Evolutionary conservation across 768 basidiomycete genomes (phyloP).

Genomic region (Hypholoma sublateritium): DNA sequence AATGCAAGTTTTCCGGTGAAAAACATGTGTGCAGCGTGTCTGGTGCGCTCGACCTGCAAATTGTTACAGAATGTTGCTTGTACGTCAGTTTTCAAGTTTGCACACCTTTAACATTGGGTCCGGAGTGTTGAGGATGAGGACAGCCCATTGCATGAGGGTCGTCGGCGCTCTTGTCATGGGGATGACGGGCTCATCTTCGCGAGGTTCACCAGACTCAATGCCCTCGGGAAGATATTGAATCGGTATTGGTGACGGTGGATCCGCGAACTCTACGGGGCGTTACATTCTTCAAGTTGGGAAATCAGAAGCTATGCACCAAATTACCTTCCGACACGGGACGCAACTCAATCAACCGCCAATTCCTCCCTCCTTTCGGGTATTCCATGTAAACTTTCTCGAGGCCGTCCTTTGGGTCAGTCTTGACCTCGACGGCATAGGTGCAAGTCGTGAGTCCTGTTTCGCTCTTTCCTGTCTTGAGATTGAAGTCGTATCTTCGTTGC

Average conservation of each 20-base stretch:
- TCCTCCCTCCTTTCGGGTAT: constrained; percentile 47
- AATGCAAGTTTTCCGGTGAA: constrained; percentile 67
- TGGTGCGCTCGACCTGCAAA: constrained; percentile 61
- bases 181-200: constrained; percentile 45
- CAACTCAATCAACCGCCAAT: constrained; percentile 67
- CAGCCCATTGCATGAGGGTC: constrained; percentile 79
- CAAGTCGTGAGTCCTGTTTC: constrained; percentile 70
- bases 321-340: constrained; percentile 73
- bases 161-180: constrained; percentile 50
- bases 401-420: constrained; percentile 33
- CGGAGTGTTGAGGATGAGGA: constrained; percentile 74
- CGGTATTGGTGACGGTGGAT: constrained; percentile 49
- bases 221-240: constrained; percentile 4
- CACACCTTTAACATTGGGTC: constrained; percentile 62
- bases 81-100: not conserved
- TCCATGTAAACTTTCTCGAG: constrained; percentile 59
- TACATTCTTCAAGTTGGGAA: not conserved
- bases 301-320: not conserved
- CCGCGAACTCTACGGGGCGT: constrained; percentile 54
- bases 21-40: constrained; percentile 67
- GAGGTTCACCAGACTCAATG: constrained; percentile 7
- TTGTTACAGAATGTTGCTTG: not conserved
- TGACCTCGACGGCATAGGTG: constrained; percentile 59
- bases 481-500: constrained; percentile 65
- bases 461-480: constrained; percentile 67